Percentiles rank a stretch among this genome's conserved stretches.
Evolutionary conservation across 2,329 filamentous ascomycete genomes (phyloP).

Genomic region (Arthrobotrys iridis): DNA sequence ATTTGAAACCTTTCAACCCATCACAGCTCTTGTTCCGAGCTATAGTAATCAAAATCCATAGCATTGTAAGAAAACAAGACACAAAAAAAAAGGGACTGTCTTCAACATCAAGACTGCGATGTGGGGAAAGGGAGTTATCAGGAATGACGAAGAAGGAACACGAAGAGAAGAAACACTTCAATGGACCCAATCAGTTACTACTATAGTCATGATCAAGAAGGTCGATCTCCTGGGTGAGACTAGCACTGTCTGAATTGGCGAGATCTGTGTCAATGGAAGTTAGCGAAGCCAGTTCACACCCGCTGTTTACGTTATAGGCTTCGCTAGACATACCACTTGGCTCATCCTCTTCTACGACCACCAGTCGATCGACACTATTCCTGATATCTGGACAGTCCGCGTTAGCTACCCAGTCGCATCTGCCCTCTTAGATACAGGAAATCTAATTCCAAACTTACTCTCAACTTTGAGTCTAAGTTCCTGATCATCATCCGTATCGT

Average conservation of each 20-base stretch:
- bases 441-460: conserved; percentile 29
- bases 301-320: not conserved
- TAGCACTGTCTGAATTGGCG: conserved; percentile 53
- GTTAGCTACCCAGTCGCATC: not conserved
- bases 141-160: not conserved
- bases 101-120: not conserved
- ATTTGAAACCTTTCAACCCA: not conserved
- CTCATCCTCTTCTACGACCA: conserved; percentile 52
- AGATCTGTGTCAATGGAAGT: conserved; percentile 36
- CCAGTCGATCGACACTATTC: conserved; percentile 48
- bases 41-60: conserved; percentile 1
- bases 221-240: conserved; percentile 51
- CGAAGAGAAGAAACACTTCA: not conserved
- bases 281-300: not conserved
- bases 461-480: conserved; percentile 51
- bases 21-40: not conserved
- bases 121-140: not conserved
- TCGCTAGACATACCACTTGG: conserved; percentile 43
- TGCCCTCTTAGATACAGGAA: not conserved
- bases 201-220: conserved; percentile 53
- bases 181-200: conserved; percentile 28
- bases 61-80: not conserved
- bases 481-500: conserved; percentile 30
- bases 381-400: conserved; percentile 25
- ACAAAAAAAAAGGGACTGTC: not conserved